Evolutionary conservation across 1,139 yeast genomes (phyloP).

Genomic region (Kurtzmaniella quercitrusa): DNA sequence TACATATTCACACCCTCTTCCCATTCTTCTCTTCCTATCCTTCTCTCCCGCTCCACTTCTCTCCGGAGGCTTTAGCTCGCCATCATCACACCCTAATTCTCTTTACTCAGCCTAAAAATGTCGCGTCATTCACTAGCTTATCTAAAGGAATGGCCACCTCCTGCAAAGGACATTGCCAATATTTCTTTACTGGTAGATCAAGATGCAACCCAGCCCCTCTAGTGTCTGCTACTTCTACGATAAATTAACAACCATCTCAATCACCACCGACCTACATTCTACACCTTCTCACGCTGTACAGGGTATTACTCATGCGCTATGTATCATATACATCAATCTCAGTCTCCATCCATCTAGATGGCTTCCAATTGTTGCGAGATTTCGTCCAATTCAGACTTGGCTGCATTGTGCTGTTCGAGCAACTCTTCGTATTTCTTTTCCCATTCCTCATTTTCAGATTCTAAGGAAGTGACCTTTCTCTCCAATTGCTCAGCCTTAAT

Average conservation of each 20-base stretch:
- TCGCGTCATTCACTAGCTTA: background rate
- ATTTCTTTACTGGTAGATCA: too few relatives aligned
- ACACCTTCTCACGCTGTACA: conserved; percentile 1
- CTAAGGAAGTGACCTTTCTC: conserved; percentile 89
- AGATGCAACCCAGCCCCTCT: too few relatives aligned
- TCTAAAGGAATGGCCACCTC: too few relatives aligned
- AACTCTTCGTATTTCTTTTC: conserved; percentile 91
- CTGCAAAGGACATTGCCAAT: too few relatives aligned
- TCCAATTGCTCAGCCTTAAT: conserved; percentile 96
- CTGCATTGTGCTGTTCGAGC: conserved; percentile 71
- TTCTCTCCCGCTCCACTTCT: too few relatives aligned
- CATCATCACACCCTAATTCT: too few relatives aligned
- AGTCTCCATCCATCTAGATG: conserved; percentile 39
- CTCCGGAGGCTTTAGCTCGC: too few relatives aligned
- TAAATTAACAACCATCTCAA: too few relatives aligned
- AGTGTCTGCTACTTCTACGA: too few relatives aligned
- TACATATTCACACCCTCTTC: too few relatives aligned
- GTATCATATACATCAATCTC: conserved; percentile 2
- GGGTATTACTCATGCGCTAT: conserved; percentile 5
- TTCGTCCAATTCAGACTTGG: conserved; percentile 90
- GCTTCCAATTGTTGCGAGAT: conserved; percentile 91
- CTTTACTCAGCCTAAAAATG: too few relatives aligned
- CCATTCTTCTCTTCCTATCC: too few relatives aligned
- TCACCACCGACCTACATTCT: background rate
- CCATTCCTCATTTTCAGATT: conserved; percentile 87